These are phyloP conservation scores for Lumnitzera littorea DNA, from an alignment of 345 rosid species.

Conservation along the genomic window DNA sequence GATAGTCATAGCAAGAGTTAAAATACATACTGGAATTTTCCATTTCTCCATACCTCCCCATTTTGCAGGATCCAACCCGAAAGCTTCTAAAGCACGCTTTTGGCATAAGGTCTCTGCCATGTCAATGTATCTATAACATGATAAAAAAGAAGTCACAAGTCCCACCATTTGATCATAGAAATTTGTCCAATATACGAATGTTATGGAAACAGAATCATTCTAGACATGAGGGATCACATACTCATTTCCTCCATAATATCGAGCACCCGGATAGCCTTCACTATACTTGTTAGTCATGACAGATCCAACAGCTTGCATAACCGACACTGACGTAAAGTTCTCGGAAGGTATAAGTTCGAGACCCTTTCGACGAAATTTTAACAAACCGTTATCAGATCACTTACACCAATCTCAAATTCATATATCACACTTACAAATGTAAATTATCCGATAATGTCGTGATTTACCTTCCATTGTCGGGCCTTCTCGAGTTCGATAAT, in stretches of 20 bases:
- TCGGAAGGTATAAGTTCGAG: conserved; percentile 92
- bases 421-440: neutral
- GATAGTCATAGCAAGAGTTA: neutral
- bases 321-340: conserved; percentile 88
- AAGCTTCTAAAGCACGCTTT: conserved; percentile 85
- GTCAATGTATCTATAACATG: conserved; percentile 66
- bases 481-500: conserved; percentile 94
- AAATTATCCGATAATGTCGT: neutral
- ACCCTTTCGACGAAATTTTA: conserved; percentile 38
- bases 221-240: conserved; percentile 21
- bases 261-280: conserved; percentile 95
- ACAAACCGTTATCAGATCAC: neutral
- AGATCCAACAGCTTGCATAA: conserved; percentile 97
- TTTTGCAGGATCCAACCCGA: conserved; percentile 70
- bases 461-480: conserved; percentile 92
- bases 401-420: neutral
- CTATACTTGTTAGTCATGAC: conserved; percentile 96
- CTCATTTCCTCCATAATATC: conserved; percentile 98
- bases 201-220: neutral
- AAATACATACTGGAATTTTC: neutral
- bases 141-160: neutral
- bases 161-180: too few relatives aligned
- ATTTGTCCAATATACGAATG: too few relatives aligned
- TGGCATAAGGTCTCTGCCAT: conserved; percentile 93
- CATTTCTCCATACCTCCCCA: conserved; percentile 72